Base-by-base conservation (phyloP, 768 basidiomycete genomes). In the Amanita brunnescens region DNA sequence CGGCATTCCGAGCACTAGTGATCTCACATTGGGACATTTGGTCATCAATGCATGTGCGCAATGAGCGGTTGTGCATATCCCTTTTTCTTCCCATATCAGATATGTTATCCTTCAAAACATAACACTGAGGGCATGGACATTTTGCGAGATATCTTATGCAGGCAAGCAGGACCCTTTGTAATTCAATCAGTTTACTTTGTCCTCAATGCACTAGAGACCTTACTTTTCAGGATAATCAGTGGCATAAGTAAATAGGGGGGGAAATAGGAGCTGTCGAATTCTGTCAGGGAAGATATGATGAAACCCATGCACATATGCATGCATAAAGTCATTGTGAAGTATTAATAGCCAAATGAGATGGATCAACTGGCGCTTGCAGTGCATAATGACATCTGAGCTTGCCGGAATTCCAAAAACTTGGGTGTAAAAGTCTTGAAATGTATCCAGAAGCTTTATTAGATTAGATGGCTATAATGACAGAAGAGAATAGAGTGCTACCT, bases 201-300 rank as follows among this genome's bases (percentile, higher is more conserved):
- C n/a, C n/a, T n/a, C n/a, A 45, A 18, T 12, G 6, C 13, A 14
- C 12, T 14, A 41, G 14, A 41, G 37, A 16, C 46, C 62, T 26
- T 55, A 72, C 70, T 70, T 70, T 49, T 72, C 68, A 3, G 67
- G 69, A 51, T 71, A 72, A 55, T 71, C 70, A 0, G 67, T 66
- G 1, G 67, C 66, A 53, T 70, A 69, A 0, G 61, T 66, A 40
- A 70, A 63, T 21, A 72, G 48, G 0, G 62, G 57, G 7, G 66
- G 67, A 53, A 61, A 72, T 13, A 72, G 47, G 1, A 57, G 57
- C 1, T 67, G 61, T 8, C 21, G 7, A 5, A 70, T 55, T 0
- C 64, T 62, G 59, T 71, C 69, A 6, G 23, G 18, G 45, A 64
- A 70, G 6, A 40, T 33, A 0, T 69, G 38, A 1, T 65, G 60